Evolutionary conservation across 306 rosid species (phyloP), one percentile per base, ranked within the genome.

Genomic region (Cicer cuneatum): DNA sequence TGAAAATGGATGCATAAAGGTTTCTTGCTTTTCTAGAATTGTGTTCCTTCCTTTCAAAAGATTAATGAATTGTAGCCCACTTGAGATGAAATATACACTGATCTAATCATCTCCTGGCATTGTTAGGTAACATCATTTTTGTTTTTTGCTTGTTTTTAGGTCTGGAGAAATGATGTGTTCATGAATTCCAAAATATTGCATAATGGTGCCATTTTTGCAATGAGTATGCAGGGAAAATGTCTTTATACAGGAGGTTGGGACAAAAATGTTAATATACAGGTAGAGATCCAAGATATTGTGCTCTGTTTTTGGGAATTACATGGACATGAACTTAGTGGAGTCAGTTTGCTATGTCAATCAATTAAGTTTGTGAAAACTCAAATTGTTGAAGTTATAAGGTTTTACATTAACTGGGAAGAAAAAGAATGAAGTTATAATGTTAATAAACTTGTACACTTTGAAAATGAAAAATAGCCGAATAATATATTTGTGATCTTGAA

Each of bases 221-320:
- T 66, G 78, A 78, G 84, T 54, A 73, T 88, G 87, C 84, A 83
- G 59, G 94, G 89, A 10, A 86, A 84, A 69, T 82, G 85, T 83
- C 91, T 94, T n/a, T 83, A 83, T 85, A 89, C 94, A 9, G 98
- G 97, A 49, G 96, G 98, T 29, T 69, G 93, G 88, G 97, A 91
- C 81, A 94, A 88, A 89, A 81, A 61, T 60, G 69, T 94, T 71
- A 87, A 88, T 79, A 83, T 89, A 76, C 98, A 93, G 97, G 98
- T 93, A 87, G 78, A 46, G 69, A 43, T 80, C 56, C 71, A 59
- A 73, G 57, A 51, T 61, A 13, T 48, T 40, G 57, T 41, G 60
- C 48, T 54, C 16, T 71, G 7, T 71, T 66, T 65, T 40, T 58
- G 54, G 19, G 46, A 61, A 49, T 42, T 15, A 82, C 62, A 73